phyloP scores from a whole-genome alignment of 768 basidiomycete species.

The Tricholoma saponaceum region DNA sequence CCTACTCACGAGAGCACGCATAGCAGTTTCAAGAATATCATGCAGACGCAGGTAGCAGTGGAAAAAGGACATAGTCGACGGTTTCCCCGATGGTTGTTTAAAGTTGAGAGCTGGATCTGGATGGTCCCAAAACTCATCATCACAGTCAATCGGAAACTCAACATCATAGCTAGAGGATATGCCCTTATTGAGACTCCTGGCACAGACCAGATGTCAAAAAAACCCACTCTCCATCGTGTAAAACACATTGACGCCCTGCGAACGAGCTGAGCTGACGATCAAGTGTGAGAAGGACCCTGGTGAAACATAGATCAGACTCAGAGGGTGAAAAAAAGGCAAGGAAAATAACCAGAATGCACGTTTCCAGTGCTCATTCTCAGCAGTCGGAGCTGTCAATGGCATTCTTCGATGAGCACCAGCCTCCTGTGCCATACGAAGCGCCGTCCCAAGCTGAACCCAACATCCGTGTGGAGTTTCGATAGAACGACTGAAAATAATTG shows the following conservation, averaged over 20 bases:
- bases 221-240: conserved; percentile 73
- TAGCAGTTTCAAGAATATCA: conserved; percentile 56
- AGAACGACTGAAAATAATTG: conserved; percentile 43
- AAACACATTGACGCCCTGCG: conserved; percentile 65
- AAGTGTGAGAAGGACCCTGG: conserved; percentile 46
- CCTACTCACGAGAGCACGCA: conserved; percentile 53
- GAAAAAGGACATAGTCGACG: conserved; percentile 54
- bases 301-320: not conserved
- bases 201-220: not conserved
- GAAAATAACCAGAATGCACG: conserved; percentile 53
- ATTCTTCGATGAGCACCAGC: conserved; percentile 62
- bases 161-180: conserved; percentile 56
- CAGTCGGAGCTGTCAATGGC: conserved; percentile 26
- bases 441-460: conserved; percentile 65
- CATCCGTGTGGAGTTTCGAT: conserved; percentile 46
- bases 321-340: not conserved
- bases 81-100: conserved; percentile 57
- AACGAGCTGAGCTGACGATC: conserved; percentile 44
- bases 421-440: conserved; percentile 71
- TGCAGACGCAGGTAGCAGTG: conserved; percentile 51
- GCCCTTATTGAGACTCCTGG: not conserved
- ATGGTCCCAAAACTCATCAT: conserved; percentile 71
- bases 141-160: conserved; percentile 57
- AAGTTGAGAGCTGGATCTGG: conserved; percentile 47
- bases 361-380: conserved; percentile 74